Conservation (phyloP, 164 flowering plant species). For the Magnolia officinalis region DNA sequence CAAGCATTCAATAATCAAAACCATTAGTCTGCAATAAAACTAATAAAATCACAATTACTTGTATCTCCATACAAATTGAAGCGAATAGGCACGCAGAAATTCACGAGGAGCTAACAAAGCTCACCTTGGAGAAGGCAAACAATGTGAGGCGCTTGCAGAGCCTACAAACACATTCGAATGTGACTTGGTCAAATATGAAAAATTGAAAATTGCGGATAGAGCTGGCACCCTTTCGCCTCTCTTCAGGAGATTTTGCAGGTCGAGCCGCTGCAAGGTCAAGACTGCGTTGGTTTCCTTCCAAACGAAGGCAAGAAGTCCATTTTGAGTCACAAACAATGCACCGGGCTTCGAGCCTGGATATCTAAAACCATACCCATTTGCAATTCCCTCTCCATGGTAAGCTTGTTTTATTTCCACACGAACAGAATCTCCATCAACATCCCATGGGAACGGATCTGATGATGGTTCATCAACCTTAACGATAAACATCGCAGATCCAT, state of each 20-base stretch:
- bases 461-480: conserved; percentile 70
- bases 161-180: conserved; percentile 83
- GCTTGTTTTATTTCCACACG: conserved; percentile 47
- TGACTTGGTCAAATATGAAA: conserved; percentile 83
- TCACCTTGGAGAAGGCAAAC: conserved; percentile 52
- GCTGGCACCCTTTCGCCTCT: conserved; percentile 78
- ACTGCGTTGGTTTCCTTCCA: conserved; percentile 83
- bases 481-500: conserved; percentile 94
- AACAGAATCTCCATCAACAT: conserved; percentile 43
- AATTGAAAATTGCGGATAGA: conserved; percentile 76
- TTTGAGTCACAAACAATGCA: conserved; percentile 63
- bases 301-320: conserved; percentile 72
- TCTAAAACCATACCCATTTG: conserved; percentile 92
- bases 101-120: background rate
- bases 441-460: conserved; percentile 69
- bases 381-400: conserved; percentile 87
- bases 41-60: no score
- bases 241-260: conserved; percentile 68
- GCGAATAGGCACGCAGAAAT: background rate
- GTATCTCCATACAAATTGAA: no score
- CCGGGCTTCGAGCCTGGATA: conserved; percentile 98
- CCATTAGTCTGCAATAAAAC: background rate
- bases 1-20: background rate
- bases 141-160: conserved; percentile 41
- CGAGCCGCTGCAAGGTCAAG: conserved; percentile 74